Base-by-base conservation (phyloP, 441 rosid species). In the Populus hybrid region DNA sequence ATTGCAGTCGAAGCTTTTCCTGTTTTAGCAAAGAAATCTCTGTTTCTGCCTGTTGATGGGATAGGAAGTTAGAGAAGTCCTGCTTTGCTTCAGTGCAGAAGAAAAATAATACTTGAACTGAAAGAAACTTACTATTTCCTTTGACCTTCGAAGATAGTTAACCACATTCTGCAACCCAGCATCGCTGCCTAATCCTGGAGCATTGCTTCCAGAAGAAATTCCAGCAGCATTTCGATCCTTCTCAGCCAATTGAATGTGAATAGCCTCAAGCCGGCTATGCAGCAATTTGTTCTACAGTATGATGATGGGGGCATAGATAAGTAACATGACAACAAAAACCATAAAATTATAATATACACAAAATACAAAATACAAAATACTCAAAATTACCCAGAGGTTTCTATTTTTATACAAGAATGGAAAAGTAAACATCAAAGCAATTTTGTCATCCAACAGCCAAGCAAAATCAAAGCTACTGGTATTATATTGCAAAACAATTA, bases 21-120 rank as follows among this genome's bases (percentile, higher is more conserved):
- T 93, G 98, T 79, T 87, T 97, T 80, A 97, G 72, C 88, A 97
- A 87, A 65, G 98, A 91, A 77, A 91, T 92, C 86, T 97, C 98
- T 34, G 97, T 97, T 86, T 97, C 97, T 19, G 97, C 94, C 99
- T 97, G 93, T 71, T 50, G 78, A 78, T 76, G 28, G 57, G 38
- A 74, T 64, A 32, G 71, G 16, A 46, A 35, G 61, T 78, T 77
- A 69, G 78, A 75, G 73, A 73, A 82, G 63, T 72, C 42, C 59
- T 24, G 75, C 23, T 30, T 28, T 18, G 18, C 61, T 42, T 32
- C 59, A 66, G 63, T 71, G 21, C 61, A 53, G 2, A 67, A 32
- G 69, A 73, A 21, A 2, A 36, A 46, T 10, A 16, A 21, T 53
- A 50, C 26, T 40, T 38, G 21, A 10, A 68, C 66, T 0, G 16